A percentile compares a stretch with the other conserved stretches of the same genome.
Evolutionary conservation across 225 moss, liverwort and hornwort species (phyloP).

Genomic region (Neckera pumila): DNA sequence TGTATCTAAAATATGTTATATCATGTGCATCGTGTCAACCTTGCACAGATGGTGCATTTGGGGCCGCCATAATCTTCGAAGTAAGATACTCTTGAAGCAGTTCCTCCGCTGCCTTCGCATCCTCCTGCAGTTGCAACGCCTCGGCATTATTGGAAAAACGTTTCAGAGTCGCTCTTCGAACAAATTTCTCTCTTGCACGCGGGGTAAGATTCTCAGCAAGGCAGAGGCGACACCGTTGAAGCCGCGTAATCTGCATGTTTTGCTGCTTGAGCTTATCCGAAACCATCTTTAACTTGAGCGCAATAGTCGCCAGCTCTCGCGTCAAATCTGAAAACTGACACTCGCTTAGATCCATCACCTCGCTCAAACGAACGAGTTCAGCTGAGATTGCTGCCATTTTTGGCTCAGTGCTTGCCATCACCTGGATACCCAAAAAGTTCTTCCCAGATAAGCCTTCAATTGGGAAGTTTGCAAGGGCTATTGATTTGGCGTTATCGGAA

Average conservation of each 20-base stretch:
- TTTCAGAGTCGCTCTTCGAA: conserved; percentile 58
- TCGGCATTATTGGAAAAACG: conserved; percentile 34
- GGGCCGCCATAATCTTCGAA: conserved; percentile 21
- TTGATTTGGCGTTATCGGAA: not conserved
- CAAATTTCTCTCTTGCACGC: conserved; percentile 63
- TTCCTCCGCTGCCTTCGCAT: conserved; percentile 47
- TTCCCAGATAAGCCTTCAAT: not conserved
- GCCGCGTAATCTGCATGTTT: conserved; percentile 38
- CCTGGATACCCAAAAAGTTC: conserved; percentile 27
- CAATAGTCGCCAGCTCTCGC: conserved; percentile 18
- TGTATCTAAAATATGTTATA: not conserved
- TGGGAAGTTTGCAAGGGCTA: not conserved
- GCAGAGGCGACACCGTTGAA: conserved; percentile 81
- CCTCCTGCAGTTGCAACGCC: conserved; percentile 23
- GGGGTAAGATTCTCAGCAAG: conserved; percentile 92
- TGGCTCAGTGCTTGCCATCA: conserved; percentile 75
- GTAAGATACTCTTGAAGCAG: conserved; percentile 38
- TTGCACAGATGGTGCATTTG: conserved; percentile 18
- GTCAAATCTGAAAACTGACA: conserved; percentile 16
- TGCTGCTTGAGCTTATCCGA: conserved; percentile 46
- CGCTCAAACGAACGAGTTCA: conserved; percentile 46
- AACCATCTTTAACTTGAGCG: conserved; percentile 17
- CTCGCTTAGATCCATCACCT: conserved; percentile 30
- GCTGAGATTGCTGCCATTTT: conserved; percentile 50
- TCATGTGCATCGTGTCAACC: conserved; percentile 8